Evolutionary conservation across 495 filamentous ascomycete genomes (phyloP), one percentile per base, ranked within the genome.

Genomic region (Platismatia glauca): DNA sequence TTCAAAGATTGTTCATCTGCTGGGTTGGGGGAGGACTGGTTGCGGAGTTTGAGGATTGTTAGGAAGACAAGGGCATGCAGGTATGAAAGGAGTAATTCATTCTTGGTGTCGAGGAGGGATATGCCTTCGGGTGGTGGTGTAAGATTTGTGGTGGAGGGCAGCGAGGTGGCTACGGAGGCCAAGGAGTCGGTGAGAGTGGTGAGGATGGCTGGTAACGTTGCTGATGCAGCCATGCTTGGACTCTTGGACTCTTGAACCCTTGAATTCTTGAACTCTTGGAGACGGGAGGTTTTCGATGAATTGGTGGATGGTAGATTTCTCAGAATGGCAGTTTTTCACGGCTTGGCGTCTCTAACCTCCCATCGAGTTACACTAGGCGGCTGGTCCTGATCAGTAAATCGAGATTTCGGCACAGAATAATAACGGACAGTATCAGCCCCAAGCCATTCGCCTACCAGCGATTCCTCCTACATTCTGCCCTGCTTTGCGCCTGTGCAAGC

Each of bases 11-110:
- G 50, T 6, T 71, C 69, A 2, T 75, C 67, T 0, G 70, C 65
- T n/a, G 71, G 64, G 0, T 77, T 68, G 0, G 71, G 58, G 58
- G 67, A 67, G 31, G 63, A 57, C 34, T 79, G 71, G 68, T 85
- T 82, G 22, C 89, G 83, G n/a, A 97, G 71, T 72, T 96, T 94
- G 50, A 92, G 74, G 4, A 97, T 75, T 43, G 94, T 87, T 57
- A 97, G 76, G 67, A 96, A 96, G 37, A 93, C 89, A 6, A 96
- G 82, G 68, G 96, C 92, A 68, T 97, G 95, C 0, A 97, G 78
- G 76, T 98, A 98, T 2, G 95, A 91, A 46, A 98, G 87, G 18
- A 98, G 83, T 22, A 97, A 82, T 65, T 98, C 95, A 78, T 90
- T 96, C 73, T 98, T 98, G 58, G 87, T 82, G 70, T 96, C 90